A percentile compares a stretch with the other conserved stretches of the same genome.
Conservation (phyloP, 495 filamentous ascomycete genomes). For the Neohortaea acidophila region DNA sequence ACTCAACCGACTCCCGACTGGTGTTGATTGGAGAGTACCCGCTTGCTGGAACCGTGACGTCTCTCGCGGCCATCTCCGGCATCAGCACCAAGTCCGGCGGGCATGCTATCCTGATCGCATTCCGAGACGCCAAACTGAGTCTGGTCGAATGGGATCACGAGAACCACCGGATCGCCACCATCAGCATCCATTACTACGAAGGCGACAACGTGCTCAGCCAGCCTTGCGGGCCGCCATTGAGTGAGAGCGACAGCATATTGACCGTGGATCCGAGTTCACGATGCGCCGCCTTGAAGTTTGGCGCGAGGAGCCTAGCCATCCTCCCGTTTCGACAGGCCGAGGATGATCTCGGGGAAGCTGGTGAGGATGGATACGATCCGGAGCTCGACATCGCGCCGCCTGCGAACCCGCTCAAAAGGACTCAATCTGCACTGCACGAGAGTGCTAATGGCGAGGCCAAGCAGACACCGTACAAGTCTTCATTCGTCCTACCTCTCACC, state of each 20-base stretch:
- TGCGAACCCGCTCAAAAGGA: conserved; percentile 5
- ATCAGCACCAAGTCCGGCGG: conserved; percentile 58
- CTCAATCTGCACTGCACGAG: conserved; percentile 8
- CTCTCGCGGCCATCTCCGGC: conserved; percentile 59
- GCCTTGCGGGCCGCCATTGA: conserved; percentile 58
- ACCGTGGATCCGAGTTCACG: conserved; percentile 80
- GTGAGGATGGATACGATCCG: conserved; percentile 59
- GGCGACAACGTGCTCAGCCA: conserved; percentile 66
- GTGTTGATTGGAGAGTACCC: conserved; percentile 70
- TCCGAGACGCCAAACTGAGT: conserved; percentile 81
- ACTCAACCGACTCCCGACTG: conserved; percentile 43
- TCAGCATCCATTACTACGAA: conserved; percentile 96
- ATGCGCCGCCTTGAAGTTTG: conserved; percentile 89
- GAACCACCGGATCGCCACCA: conserved; percentile 57
- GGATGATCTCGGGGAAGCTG: conserved; percentile 68
- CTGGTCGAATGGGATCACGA: conserved; percentile 90
- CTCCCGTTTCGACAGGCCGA: conserved; percentile 73
- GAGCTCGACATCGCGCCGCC: conserved; percentile 45
- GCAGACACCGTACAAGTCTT: conserved; percentile 70
- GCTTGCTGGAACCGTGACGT: conserved; percentile 68
- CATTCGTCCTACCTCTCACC: conserved; percentile 76
- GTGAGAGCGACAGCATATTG: conserved; percentile 57
- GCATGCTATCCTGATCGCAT: conserved; percentile 67
- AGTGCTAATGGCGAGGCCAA: conserved; percentile 36
- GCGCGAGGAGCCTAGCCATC: conserved; percentile 73